Conservation (phyloP, 2,329 filamentous ascomycete genomes). For the Cercospora sp. region DNA sequence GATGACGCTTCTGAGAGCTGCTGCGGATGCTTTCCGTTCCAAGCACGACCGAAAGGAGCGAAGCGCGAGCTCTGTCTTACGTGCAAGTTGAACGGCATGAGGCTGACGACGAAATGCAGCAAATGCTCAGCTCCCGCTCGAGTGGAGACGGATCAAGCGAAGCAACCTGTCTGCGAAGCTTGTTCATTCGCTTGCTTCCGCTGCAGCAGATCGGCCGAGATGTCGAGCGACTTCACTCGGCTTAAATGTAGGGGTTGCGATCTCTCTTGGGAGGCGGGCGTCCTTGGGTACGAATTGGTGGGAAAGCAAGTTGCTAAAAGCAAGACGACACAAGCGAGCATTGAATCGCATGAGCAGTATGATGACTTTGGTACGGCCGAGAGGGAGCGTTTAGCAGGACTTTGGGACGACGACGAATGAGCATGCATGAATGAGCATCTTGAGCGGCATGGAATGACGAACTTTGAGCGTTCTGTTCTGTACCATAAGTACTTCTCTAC, state of each 20-base stretch:
- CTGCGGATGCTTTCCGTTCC: constrained; percentile 8
- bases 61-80: constrained; percentile 12
- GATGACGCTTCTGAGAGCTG: constrained; percentile 6
- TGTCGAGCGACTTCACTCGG: constrained; percentile 25
- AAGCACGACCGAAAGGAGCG: constrained; percentile 7
- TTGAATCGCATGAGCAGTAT: constrained; percentile 8
- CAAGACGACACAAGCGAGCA: background rate
- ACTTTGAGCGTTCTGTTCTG: background rate
- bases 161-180: constrained; percentile 41
- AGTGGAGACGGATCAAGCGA: constrained; percentile 13
- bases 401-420: constrained; percentile 14
- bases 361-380: constrained; percentile 22
- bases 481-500: constrained; percentile 1
- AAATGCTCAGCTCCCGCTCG: constrained; percentile 23
- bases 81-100: constrained; percentile 19
- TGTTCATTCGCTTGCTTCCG: constrained; percentile 49
- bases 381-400: constrained; percentile 22
- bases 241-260: constrained; percentile 40
- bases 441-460: background rate
- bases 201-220: constrained; percentile 36
- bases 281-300: constrained; percentile 44
- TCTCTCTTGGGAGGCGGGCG: constrained; percentile 43
- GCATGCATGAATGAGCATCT: background rate
- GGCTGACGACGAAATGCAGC: constrained; percentile 22
- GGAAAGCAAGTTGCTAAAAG: background rate